These are phyloP conservation scores for Eucalyptus erythrocorys DNA, from an alignment of 345 rosid genomes.

Conservation along the genomic window DNA sequence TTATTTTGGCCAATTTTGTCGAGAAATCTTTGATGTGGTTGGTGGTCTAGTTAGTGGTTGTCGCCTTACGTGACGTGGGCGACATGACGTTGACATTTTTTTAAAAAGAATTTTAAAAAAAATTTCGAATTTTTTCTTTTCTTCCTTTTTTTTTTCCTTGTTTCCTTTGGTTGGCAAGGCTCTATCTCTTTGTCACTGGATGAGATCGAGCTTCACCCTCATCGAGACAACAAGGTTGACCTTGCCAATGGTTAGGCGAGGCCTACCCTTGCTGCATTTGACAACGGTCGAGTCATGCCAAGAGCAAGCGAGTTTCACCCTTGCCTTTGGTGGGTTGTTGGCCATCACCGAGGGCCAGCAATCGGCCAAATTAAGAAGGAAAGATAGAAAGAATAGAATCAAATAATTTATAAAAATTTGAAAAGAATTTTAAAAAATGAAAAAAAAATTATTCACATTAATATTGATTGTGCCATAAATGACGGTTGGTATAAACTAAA, in stretches of 20 bases:
- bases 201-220: no score
- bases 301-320: background rate
- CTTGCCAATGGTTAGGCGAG: background rate
- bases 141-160: no score
- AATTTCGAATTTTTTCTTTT: no score
- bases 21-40: background rate
- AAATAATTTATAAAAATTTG: no score
- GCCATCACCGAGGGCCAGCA: background rate
- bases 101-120: no score
- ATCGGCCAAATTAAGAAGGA: fast-evolving
- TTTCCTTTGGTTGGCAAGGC: no score
- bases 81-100: background rate
- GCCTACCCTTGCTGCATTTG: background rate
- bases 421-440: no score
- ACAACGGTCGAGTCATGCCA: no score
- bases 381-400: background rate
- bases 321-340: background rate
- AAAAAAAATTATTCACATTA: fast-evolving
- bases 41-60: background rate
- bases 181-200: no score
- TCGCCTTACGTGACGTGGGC: fast-evolving
- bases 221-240: background rate
- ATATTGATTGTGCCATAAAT: fast-evolving
- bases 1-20: no score
- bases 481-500: background rate